These are phyloP conservation scores for Penicillium mononematosum DNA, from an alignment of 495 filamentous ascomycete species.

Conservation along the genomic window DNA sequence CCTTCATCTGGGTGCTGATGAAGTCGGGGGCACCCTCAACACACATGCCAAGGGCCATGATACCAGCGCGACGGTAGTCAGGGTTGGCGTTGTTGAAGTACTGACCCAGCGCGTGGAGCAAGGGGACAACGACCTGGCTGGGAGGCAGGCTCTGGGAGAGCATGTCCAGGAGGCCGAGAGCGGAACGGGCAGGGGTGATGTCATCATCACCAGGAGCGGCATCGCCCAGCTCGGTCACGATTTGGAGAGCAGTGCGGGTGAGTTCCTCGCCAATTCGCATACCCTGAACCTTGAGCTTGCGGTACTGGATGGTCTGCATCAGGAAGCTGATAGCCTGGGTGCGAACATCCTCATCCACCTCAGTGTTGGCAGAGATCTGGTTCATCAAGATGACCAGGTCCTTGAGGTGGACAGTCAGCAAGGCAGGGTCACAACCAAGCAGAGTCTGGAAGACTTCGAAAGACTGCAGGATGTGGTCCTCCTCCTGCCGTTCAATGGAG, in stretches of 20 bases:
- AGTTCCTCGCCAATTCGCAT: conserved; percentile 80
- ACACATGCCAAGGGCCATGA: conserved; percentile 87
- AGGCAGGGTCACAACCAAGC: conserved; percentile 80
- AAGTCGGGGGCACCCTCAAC: conserved; percentile 98
- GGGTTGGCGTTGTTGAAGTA: conserved; percentile 73
- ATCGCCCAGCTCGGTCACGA: conserved; percentile 82
- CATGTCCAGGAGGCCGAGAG: conserved; percentile 83
- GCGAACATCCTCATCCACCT: conserved; percentile 77
- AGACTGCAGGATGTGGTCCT: conserved; percentile 80
- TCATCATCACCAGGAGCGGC: conserved; percentile 74
- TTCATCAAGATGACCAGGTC: conserved; percentile 94
- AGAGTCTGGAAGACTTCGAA: conserved; percentile 99
- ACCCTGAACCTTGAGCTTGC: conserved; percentile 92
- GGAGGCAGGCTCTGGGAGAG: conserved; percentile 84
- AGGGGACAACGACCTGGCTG: conserved; percentile 89
- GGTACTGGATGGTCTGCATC: conserved; percentile 85
- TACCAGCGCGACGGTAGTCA: conserved; percentile 81
- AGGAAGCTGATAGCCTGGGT: conserved; percentile 90
- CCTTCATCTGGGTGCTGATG: conserved; percentile 81
- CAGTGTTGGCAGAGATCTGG: conserved; percentile 71
- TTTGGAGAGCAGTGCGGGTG: conserved; percentile 78
- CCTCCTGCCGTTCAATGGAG: conserved; percentile 72
- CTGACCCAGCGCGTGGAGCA: conserved; percentile 77
- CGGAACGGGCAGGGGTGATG: conserved; percentile 82
- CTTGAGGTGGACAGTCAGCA: conserved; percentile 81